These are phyloP conservation scores for Aspergillus eucalypticola DNA, from an alignment of 2,329 filamentous ascomycete genomes.

Conservation along the genomic window DNA sequence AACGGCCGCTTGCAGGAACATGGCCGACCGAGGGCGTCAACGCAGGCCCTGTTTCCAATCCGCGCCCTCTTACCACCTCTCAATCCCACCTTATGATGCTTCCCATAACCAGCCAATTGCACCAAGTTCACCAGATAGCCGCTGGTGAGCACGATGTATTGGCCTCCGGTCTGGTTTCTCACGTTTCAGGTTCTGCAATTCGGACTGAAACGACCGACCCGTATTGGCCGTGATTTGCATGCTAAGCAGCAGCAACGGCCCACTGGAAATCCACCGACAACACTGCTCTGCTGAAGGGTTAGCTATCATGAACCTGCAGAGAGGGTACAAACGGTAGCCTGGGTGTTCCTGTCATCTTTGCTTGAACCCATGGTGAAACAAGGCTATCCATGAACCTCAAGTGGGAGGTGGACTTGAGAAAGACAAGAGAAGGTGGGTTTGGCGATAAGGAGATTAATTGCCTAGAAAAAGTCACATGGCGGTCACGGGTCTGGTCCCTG, in stretches of 20 bases:
- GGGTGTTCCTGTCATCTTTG: not conserved
- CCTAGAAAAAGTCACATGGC: conserved; percentile 9
- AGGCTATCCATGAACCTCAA: not conserved
- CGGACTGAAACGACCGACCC: conserved; percentile 9
- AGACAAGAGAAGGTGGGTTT: not conserved
- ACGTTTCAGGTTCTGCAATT: conserved; percentile 15
- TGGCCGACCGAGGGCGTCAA: conserved; percentile 2
- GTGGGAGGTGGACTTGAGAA: not conserved
- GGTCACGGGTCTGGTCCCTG: conserved; percentile 12
- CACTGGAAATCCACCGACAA: conserved; percentile 8
- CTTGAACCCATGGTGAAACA: conserved; percentile 3
- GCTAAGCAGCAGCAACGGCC: conserved; percentile 1
- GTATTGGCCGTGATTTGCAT: conserved; percentile 13
- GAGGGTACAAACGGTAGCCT: conserved; percentile 71
- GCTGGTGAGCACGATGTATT: not conserved
- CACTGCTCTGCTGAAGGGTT: not conserved
- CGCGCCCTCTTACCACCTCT: not conserved
- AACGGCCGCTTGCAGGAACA: conserved; percentile 5
- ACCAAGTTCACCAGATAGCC: conserved; percentile 70
- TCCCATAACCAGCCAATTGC: not conserved
- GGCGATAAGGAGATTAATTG: not conserved
- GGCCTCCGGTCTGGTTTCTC: not conserved
- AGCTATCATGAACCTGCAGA: conserved; percentile 22
- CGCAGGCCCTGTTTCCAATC: not conserved
- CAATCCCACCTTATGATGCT: not conserved